Percentiles rank a stretch among this genome's conserved stretches.
Conservation (phyloP, 805 yeast species). For the Suhomyces sp. region DNA sequence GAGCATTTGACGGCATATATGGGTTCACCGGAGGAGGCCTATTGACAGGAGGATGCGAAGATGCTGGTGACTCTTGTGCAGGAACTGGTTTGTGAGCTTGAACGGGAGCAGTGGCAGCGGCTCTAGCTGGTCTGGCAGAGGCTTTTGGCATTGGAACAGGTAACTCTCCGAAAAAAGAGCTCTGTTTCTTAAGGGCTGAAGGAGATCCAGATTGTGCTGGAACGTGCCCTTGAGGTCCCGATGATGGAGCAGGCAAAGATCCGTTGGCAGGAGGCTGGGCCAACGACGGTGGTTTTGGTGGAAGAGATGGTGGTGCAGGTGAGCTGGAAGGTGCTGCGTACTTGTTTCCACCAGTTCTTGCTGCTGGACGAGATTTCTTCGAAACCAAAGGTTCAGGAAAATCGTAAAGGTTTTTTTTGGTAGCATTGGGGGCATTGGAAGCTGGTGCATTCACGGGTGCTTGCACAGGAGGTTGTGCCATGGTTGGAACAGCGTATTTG, state of each 20-base stretch:
- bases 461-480: not conserved
- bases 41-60: constrained; percentile 8
- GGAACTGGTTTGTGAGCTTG: constrained; percentile 7
- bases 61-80: constrained; percentile 4
- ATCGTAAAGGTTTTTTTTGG: constrained; percentile 74
- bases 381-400: constrained; percentile 59
- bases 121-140: constrained; percentile 25
- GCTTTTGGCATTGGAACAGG: constrained; percentile 40
- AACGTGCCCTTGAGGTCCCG: not conserved
- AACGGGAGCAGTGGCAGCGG: constrained; percentile 23
- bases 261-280: constrained; percentile 5
- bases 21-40: constrained; percentile 22
- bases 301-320: constrained; percentile 8
- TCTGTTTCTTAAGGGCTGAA: constrained; percentile 17
- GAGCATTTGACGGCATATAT: constrained; percentile 9
- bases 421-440: not conserved
- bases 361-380: constrained; percentile 36
- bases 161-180: constrained; percentile 57
- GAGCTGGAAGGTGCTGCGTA: constrained; percentile 13
- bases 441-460: constrained; percentile 16
- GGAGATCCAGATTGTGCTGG: not conserved
- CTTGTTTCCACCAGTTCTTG: constrained; percentile 29
- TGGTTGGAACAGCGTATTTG: not conserved
- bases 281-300: constrained; percentile 11
- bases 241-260: constrained; percentile 3